These are phyloP conservation scores for Penstemon eatonii DNA, from an alignment of 257 asterid genomes.

Conservation along the genomic window DNA sequence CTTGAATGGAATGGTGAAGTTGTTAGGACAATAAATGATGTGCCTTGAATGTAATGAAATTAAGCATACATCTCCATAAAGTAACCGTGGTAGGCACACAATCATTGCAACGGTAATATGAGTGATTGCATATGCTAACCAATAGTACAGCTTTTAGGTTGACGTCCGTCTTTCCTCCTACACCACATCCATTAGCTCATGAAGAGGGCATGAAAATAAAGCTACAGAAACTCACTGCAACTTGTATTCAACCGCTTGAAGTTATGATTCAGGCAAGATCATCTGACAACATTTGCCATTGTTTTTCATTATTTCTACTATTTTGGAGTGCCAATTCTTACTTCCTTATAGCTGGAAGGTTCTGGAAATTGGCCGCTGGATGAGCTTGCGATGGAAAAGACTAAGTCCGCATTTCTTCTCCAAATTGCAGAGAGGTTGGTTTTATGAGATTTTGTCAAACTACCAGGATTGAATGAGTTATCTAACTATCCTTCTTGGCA, in stretches of 20 bases:
- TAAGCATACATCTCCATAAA: neutral
- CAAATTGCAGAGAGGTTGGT: conserved; percentile 88
- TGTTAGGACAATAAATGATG: conserved; percentile 1
- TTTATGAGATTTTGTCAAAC: conserved; percentile 25
- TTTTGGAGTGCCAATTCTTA: conserved; percentile 22
- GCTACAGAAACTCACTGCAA: conserved; percentile 58
- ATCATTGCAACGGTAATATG: neutral
- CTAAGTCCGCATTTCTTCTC: conserved; percentile 91
- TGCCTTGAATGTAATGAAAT: neutral
- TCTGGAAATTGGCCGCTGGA: conserved; percentile 99
- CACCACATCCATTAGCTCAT: conserved; percentile 87
- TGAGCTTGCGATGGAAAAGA: conserved; percentile 90
- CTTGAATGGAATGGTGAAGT: conserved; percentile 20
- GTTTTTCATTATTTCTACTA: conserved; percentile 18
- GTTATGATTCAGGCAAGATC: conserved; percentile 88
- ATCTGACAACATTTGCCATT: conserved; percentile 15
- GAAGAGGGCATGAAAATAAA: conserved; percentile 44
- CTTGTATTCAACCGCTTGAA: conserved; percentile 77
- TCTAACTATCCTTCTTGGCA: conserved; percentile 43
- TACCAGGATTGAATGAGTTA: conserved; percentile 21
- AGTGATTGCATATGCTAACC: conserved; percentile 30
- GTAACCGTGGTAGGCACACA: neutral
- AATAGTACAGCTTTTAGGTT: conserved; percentile 82
- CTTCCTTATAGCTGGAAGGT: conserved; percentile 80
- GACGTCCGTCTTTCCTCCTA: conserved; percentile 83